phyloP scores from a whole-genome alignment of 805 yeast species.

The Yarrowia keelungensis region DNA sequence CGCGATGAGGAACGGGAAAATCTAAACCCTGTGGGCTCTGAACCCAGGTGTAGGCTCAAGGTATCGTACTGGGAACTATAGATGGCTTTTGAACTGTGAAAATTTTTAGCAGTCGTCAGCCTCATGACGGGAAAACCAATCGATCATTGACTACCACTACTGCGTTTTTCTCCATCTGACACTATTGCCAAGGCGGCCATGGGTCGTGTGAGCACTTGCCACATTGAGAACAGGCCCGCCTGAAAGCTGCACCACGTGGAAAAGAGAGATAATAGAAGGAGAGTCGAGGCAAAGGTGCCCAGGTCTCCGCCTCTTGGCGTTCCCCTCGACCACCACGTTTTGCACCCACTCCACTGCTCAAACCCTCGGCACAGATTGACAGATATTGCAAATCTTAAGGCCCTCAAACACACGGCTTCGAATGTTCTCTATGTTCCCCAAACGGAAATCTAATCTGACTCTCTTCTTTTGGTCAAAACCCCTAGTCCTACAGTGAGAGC shows the following conservation, averaged over 20 bases:
- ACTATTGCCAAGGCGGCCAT: conserved; percentile 17
- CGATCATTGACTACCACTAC: conserved; percentile 4
- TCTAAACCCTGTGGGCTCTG: conserved; percentile 2
- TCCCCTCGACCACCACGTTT: neutral
- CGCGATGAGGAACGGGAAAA: conserved; percentile 23
- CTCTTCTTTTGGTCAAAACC: conserved; percentile 53
- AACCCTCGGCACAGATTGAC: conserved; percentile 13
- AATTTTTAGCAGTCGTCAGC: conserved; percentile 25
- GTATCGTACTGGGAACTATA: neutral
- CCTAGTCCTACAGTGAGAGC: neutral
- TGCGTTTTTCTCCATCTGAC: neutral
- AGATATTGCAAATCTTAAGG: conserved; percentile 4
- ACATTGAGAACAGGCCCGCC: neutral
- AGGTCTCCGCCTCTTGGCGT: conserved; percentile 15
- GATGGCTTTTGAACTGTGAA: neutral
- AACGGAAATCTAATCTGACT: conserved; percentile 22
- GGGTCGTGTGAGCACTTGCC: conserved; percentile 27
- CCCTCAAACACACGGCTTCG: conserved; percentile 8
- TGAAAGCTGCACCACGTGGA: conserved; percentile 19
- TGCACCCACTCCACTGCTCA: neutral
- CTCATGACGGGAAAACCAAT: conserved; percentile 4
- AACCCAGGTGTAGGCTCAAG: neutral
- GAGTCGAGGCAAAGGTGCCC: no score
- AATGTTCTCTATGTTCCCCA: conserved; percentile 7
- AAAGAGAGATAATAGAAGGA: neutral